Base-by-base conservation (phyloP, 1,284 basidiomycete genomes). In the Xanthoconium separans region DNA sequence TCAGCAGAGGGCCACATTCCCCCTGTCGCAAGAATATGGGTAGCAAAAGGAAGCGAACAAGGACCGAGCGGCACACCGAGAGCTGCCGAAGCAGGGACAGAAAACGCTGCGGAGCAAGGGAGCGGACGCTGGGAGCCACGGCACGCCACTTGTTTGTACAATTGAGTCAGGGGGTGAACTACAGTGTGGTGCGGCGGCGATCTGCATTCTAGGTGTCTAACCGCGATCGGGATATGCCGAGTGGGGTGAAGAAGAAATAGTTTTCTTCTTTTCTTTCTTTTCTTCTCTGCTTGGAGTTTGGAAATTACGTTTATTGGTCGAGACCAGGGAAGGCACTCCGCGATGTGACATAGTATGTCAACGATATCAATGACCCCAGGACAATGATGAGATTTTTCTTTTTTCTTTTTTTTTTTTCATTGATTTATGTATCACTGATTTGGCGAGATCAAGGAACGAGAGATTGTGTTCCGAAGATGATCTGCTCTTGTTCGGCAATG, bases 1-100 rank as follows among this genome's bases (percentile, higher is more conserved):
- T 84, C 85, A 0, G 71, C 74, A 1, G 87, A 89, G 57, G 84
- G 82, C 0, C 85, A 88, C 64, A 74, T 86, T 15, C 88, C 87
- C 1, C 83, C 87, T 0, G 84, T 89, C 7, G 83, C 80, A 30
- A 79, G 87, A 39, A 64, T 80, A 34, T 87, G 82, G 81, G 72
- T 66, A n/a, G 73, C 68, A 6, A 59, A 54, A 47, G 54, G 49
- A 12, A 6, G 13, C 9, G 47, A 45, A 24, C 7, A 20, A 30
- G 13, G 27, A 9, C 2, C 33, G 15, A 16, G 15, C 11, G 33
- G 27, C 7, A 27, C 27, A 27, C 27, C 27, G 27, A 27, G 6
- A 27, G 27, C 27, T 27, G 27, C 27, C 27, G 27, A 27, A 7
- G 27, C 27, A 27, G 27, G 22, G 22, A 22, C 4, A 22, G 22